A percentile compares a stretch with the other conserved stretches of the same genome.
Evolutionary conservation across 2,329 filamentous ascomycete genomes (phyloP).

Genomic region (Sporothrix brunneoviolacea): DNA sequence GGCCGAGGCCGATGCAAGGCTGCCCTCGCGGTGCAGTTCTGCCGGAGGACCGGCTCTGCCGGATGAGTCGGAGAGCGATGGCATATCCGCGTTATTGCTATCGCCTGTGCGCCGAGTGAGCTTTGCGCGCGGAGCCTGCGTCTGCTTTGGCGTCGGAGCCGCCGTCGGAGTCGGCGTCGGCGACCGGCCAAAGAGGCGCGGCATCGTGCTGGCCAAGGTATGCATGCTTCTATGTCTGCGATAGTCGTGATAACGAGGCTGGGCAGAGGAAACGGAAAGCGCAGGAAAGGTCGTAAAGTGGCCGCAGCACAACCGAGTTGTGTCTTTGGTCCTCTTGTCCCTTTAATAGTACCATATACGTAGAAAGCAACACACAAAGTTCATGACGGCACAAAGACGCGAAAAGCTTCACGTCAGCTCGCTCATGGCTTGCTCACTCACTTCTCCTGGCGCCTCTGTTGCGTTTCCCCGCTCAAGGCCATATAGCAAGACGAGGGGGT

Average conservation of each 20-base stretch:
- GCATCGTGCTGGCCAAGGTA: conserved; percentile 9
- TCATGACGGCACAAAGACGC: not conserved
- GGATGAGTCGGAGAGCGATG: not conserved
- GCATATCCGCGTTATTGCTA: not conserved
- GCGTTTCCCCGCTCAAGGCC: not conserved
- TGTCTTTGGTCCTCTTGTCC: too few relatives aligned
- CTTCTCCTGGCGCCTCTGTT: too few relatives aligned
- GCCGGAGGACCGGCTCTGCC: not conserved
- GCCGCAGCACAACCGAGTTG: too few relatives aligned
- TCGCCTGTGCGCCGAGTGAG: conserved; percentile 4
- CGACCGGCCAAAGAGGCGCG: conserved; percentile 15
- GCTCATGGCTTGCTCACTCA: not conserved
- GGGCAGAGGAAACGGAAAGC: not conserved
- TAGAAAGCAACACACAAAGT: too few relatives aligned
- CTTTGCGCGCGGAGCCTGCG: conserved; percentile 3
- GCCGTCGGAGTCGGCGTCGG: not conserved
- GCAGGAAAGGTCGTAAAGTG: too few relatives aligned
- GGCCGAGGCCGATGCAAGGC: conserved; percentile 10
- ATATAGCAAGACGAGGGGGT: too few relatives aligned
- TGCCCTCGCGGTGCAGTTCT: conserved; percentile 3
- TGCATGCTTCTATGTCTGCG: conserved; percentile 1
- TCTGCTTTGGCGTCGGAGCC: not conserved
- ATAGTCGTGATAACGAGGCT: not conserved
- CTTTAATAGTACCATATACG: too few relatives aligned
- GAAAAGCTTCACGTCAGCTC: conserved; percentile 1